These are phyloP conservation scores for Zanthoxylum bungeanum DNA, from an alignment of 345 rosid genomes.

Conservation along the genomic window DNA sequence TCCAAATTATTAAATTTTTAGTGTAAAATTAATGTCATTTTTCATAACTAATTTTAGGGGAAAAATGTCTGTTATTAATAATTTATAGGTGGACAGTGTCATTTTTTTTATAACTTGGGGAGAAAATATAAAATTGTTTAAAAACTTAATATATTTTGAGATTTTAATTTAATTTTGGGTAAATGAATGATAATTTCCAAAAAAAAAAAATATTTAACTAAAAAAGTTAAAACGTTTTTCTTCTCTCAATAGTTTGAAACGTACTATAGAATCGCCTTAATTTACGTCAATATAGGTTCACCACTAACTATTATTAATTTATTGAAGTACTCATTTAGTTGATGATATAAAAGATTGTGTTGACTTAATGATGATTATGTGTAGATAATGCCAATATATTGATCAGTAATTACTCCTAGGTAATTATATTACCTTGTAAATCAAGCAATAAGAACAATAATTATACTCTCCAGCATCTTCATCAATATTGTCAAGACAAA, in stretches of 20 bases:
- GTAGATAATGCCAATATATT: neutral
- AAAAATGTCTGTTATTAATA: no score
- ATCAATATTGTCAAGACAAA: constrained; percentile 5
- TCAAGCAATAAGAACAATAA: constrained; percentile 30
- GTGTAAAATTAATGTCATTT: no score
- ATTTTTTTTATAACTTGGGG: no score
- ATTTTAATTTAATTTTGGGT: no score
- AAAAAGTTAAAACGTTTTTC: neutral
- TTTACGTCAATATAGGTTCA: constrained; percentile 1
- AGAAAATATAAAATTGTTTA: no score
- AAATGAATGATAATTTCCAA: no score
- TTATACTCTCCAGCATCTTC: constrained; percentile 13
- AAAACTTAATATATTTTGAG: no score
- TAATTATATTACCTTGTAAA: constrained; percentile 18
- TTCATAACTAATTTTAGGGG: no score
- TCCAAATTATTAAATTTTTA: no score
- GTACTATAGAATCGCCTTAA: neutral
- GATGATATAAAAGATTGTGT: constrained; percentile 8
- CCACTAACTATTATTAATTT: constrained; percentile 6
- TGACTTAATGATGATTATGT: constrained; percentile 4
- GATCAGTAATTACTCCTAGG: neutral
- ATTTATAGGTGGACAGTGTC: no score
- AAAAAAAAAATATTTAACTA: no score
- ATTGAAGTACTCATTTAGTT: constrained; percentile 6
- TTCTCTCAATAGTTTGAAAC: neutral